Conservation (phyloP, 2,329 filamentous ascomycete genomes). For the Xylariaceae sp. region DNA sequence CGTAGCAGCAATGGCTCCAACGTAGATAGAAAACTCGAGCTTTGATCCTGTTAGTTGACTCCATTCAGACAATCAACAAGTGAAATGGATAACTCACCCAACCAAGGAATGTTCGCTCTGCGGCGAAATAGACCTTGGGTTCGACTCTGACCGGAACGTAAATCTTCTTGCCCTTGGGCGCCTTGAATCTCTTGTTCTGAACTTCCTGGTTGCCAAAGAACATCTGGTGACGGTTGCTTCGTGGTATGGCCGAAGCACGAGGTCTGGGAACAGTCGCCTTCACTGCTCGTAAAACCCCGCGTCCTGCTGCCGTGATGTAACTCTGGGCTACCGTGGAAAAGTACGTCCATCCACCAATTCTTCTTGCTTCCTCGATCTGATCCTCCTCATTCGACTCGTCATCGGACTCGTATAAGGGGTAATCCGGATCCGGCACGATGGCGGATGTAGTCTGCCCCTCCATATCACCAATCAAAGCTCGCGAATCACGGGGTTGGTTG, state of each 20-base stretch:
- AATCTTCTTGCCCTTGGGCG: constrained; percentile 81
- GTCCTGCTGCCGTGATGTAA: constrained; percentile 41
- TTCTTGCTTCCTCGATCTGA: constrained; percentile 69
- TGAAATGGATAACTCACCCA: constrained; percentile 57
- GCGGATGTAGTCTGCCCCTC: constrained; percentile 75
- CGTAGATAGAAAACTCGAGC: constrained; percentile 95
- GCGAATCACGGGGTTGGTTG: constrained; percentile 21
- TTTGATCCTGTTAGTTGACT: constrained; percentile 29
- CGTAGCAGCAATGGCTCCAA: constrained; percentile 79
- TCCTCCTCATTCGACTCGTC: constrained; percentile 74
- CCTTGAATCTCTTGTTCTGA: constrained; percentile 58
- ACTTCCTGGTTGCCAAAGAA: constrained; percentile 53
- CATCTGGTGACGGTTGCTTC: constrained; percentile 48
- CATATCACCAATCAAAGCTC: constrained; percentile 48
- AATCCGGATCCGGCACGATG: constrained; percentile 60
- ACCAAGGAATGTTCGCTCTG: constrained; percentile 89
- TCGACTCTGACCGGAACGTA: constrained; percentile 94
- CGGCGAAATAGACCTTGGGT: constrained; percentile 96
- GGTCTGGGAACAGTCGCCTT: constrained; percentile 52
- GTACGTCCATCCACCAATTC: constrained; percentile 72
- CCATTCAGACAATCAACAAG: neutral
- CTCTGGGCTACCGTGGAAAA: constrained; percentile 53
- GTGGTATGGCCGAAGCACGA: constrained; percentile 50
- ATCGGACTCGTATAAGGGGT: constrained; percentile 85
- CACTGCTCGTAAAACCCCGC: constrained; percentile 40